Conservation (phyloP, 257 asterid genomes). For the Ballota nigra region DNA sequence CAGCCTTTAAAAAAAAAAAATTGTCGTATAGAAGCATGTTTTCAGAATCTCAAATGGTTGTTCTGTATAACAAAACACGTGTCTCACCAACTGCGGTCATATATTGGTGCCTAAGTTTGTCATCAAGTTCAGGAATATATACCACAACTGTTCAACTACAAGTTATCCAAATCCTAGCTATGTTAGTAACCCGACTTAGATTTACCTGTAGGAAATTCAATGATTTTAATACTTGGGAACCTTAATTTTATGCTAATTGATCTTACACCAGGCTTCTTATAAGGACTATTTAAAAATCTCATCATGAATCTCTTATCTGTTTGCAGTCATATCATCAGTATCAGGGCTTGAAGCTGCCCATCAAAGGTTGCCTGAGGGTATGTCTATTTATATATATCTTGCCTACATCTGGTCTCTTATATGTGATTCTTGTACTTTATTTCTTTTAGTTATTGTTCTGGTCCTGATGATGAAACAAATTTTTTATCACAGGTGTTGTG, state of each 20-base stretch:
- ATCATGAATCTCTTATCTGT: background rate
- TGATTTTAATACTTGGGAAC: slow-evolving; percentile 4
- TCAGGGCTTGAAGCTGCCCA: slow-evolving; percentile 52
- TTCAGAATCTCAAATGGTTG: no score
- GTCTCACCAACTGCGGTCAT: background rate
- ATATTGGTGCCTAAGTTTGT: slow-evolving; percentile 13
- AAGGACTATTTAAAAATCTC: background rate
- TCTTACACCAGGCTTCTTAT: background rate
- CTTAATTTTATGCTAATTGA: background rate
- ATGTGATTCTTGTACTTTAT: background rate
- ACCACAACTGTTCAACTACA: background rate
- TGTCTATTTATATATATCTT: slow-evolving; percentile 17
- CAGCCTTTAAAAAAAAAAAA: background rate
- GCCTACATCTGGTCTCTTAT: background rate
- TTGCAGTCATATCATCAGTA: slow-evolving; percentile 57
- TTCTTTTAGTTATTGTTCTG: slow-evolving; percentile 6
- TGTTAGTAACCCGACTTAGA: background rate
- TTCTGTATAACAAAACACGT: background rate
- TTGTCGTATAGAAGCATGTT: no score
- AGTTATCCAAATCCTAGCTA: background rate
- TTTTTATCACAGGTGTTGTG: slow-evolving; percentile 49
- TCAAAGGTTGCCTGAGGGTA: slow-evolving; percentile 39
- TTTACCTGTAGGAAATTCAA: background rate
- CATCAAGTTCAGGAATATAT: background rate
- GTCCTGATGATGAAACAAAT: slow-evolving; percentile 19